Base-by-base conservation (phyloP, 352 stramenopile species). In the Pythium scleroteichum region DNA sequence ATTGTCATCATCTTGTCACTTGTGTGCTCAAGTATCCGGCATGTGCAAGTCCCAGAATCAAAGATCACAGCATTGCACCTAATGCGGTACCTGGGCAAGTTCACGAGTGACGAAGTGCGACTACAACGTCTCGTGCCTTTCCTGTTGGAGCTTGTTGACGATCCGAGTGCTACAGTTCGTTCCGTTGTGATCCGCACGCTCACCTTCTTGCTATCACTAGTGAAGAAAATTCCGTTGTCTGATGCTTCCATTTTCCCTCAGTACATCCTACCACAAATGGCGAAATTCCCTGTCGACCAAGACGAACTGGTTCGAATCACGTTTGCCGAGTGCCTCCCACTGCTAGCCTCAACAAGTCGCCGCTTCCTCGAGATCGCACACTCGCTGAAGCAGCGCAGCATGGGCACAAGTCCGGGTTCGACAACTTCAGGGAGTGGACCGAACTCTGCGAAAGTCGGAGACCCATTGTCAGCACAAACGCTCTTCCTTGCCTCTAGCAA, bases 221-320 rank as follows among this genome's bases (percentile, higher is more conserved):
- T 99, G n/a, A 86, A 92, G 53, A 86, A 68, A 0, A 97, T 99
- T 59, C 92, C 94, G 5, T 80, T 97, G 9, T 98, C 95, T 2
- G 97, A 99, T 64, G 90, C 95, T 1, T 94, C 95, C 32, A 88
- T 99, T 2, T 99, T 99, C 56, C 93, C 96, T 0, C 86, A 98
- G 72, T 99, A 99, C 70, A 93, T 99, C 22, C 89, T 99, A 39
- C 97, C 66, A 0, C 66, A 68, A 19, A 61, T 73, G 44, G 45
- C 56, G 9, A 73, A 73, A 44, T 73, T 73, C 23, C 66, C 66
- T 13, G 55, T 73, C 17, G 66, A 73, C 94, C 45, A 80, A 85
- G 55, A 88, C 98, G 65, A 83, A 84, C 12, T 98, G 47, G 96
- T 99, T 9, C 80, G 96, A 24, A 92, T 99, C 52, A 90, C 95